Evolutionary conservation across 2,329 filamentous ascomycete species (phyloP).

Genomic region (Diaporthe vaccinii): DNA sequence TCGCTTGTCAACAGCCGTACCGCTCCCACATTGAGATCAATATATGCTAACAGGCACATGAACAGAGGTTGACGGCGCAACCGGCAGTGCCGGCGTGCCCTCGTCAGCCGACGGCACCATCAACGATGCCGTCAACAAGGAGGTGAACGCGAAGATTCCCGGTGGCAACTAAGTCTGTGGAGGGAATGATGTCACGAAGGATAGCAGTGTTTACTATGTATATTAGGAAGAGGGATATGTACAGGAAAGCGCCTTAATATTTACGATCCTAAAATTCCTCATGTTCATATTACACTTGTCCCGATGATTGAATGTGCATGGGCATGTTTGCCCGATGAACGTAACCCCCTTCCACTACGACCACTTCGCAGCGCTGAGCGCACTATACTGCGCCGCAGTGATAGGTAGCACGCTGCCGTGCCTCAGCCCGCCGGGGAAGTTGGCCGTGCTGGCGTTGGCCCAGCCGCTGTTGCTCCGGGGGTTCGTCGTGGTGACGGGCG

Average conservation of each 20-base stretch:
- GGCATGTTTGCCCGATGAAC: no score
- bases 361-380: constrained; percentile 50
- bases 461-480: constrained; percentile 59
- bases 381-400: constrained; percentile 57
- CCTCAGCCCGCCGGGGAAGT: constrained; percentile 62
- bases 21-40: no score
- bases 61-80: constrained; percentile 42
- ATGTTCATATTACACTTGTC: background rate
- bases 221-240: background rate
- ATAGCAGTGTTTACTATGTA: background rate
- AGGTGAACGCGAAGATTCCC: constrained; percentile 44
- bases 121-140: constrained; percentile 40
- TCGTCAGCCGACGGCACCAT: constrained; percentile 36
- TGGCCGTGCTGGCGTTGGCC: constrained; percentile 56
- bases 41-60: background rate
- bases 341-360: constrained; percentile 40
- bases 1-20: background rate
- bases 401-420: constrained; percentile 66
- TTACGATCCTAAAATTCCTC: background rate
- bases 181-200: background rate
- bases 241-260: constrained; percentile 13
- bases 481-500: constrained; percentile 61
- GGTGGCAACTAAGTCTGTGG: constrained; percentile 40
- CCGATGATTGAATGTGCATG: background rate
- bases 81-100: constrained; percentile 41